Evolutionary conservation across 2,329 filamentous ascomycete genomes (phyloP), one percentile per base, ranked within the genome.

Genomic region (Xylariaceae sp.): DNA sequence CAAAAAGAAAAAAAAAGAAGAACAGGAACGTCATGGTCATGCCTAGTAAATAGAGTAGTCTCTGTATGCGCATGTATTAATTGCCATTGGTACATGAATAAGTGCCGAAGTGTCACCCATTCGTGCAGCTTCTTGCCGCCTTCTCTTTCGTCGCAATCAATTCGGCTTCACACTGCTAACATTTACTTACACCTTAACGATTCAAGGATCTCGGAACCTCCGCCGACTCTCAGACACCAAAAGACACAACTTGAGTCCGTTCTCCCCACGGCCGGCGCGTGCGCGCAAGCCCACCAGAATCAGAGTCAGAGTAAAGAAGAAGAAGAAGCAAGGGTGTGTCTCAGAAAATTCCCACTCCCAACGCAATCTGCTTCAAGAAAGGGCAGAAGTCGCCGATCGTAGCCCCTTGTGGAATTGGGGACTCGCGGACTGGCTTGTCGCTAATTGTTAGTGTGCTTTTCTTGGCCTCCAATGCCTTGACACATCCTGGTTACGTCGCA

Each of bases 321-420:
- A 18, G 17, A 18, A 71, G 67, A 18, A 42, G 61, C 72, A 60
- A 59, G 72, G 73, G 72, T 51, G 1, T 67, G 73, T 74, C 69
- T 73, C 73, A 74, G 68, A 69, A 48, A 30, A 7, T 35, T 61
- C 59, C n/a, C 37, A 18, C 11, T 51, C 56, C 59, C 54, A 57
- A 50, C 18, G 15, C 48, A 18, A 17, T 50, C 8, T 35, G 23
- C 30, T 50, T 23, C 48, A 50, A 50, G 18, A 35, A n/a, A 30
- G 58, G 62, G 23, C 5, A 30, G 23, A 15, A 30, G 58, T 61
- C 54, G 65, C 55, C 62, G 65, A 64, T 67, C 60, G 62, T 56
- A 48, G 51, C 59, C 53, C 35, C 52, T 63, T 57, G 23, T 13
- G 39, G 57, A 44, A 30, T 30, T 4, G 23, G 23, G 23, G 23